Evolutionary conservation across 1,139 yeast genomes (phyloP).

Genomic region (Taphrina deformans): DNA sequence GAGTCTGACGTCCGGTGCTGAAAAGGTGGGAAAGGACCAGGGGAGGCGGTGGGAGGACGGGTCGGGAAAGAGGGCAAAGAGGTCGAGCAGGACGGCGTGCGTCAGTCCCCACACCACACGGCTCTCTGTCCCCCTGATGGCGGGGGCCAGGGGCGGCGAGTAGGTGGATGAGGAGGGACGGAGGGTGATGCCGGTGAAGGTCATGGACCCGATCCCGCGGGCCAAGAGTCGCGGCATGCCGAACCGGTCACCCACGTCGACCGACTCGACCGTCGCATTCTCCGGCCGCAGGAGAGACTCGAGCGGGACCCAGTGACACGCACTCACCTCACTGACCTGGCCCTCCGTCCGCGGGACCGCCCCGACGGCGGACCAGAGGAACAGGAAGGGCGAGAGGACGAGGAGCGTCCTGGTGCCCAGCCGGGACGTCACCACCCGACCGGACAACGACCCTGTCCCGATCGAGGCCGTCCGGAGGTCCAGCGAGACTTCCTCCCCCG

Average conservation of each 20-base stretch:
- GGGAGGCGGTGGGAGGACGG: neutral
- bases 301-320: slow-evolving; percentile 49
- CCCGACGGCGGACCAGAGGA: neutral
- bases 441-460: slow-evolving; percentile 41
- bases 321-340: slow-evolving; percentile 38
- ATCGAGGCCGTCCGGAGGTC: slow-evolving; percentile 42
- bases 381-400: slow-evolving; percentile 46
- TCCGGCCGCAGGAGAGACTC: slow-evolving; percentile 41
- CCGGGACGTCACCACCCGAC: slow-evolving; percentile 45
- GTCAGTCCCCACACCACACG: slow-evolving; percentile 47
- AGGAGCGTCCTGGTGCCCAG: slow-evolving; percentile 42
- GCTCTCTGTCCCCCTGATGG: neutral
- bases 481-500: slow-evolving; percentile 49
- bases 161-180: slow-evolving; percentile 37
- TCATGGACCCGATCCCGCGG: slow-evolving; percentile 43
- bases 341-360: neutral
- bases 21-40: slow-evolving; percentile 25
- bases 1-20: slow-evolving; percentile 8
- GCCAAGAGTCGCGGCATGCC: slow-evolving; percentile 32
- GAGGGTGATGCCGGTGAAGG: slow-evolving; percentile 45
- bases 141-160: neutral
- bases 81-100: slow-evolving; percentile 45
- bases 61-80: slow-evolving; percentile 41
- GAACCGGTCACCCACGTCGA: slow-evolving; percentile 33
- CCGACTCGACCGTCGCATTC: slow-evolving; percentile 40